Conservation (phyloP, 176 grass and related monocot species). For the Microstegium vimineum region DNA sequence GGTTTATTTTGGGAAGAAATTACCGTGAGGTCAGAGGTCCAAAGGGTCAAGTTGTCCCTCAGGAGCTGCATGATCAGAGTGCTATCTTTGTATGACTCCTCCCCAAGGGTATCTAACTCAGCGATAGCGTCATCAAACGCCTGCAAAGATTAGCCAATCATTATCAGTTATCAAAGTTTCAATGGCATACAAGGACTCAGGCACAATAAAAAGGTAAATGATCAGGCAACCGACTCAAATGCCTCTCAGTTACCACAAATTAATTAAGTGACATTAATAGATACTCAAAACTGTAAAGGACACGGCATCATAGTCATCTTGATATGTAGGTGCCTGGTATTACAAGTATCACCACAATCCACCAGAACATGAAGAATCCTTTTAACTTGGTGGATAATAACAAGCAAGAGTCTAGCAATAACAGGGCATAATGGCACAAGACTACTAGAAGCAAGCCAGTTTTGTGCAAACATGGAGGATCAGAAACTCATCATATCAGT, state of each 20-base stretch:
- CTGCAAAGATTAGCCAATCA: slow-evolving; percentile 22
- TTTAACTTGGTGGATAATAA: not conserved
- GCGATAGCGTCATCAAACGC: slow-evolving; percentile 92
- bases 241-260: not conserved
- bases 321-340: not conserved
- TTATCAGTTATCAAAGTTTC: not conserved
- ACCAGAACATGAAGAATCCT: not conserved
- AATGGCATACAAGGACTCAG: not conserved
- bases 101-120: slow-evolving; percentile 73
- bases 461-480: no score
- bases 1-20: not conserved
- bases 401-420: not conserved
- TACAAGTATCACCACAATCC: not conserved
- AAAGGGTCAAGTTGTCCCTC: slow-evolving; percentile 89
- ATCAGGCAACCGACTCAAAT: not conserved
- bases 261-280: not conserved
- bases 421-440: not conserved
- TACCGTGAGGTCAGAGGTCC: slow-evolving; percentile 89
- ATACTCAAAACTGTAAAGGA: not conserved
- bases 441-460: no score
- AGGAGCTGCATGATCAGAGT: slow-evolving; percentile 95
- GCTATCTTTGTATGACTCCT: slow-evolving; percentile 96
- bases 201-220: not conserved
- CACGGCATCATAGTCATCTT: not conserved
- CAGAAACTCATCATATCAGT: no score